Evolutionary conservation across 1,139 yeast genomes (phyloP).

Genomic region (Barnettozyma hawaiiensis): DNA sequence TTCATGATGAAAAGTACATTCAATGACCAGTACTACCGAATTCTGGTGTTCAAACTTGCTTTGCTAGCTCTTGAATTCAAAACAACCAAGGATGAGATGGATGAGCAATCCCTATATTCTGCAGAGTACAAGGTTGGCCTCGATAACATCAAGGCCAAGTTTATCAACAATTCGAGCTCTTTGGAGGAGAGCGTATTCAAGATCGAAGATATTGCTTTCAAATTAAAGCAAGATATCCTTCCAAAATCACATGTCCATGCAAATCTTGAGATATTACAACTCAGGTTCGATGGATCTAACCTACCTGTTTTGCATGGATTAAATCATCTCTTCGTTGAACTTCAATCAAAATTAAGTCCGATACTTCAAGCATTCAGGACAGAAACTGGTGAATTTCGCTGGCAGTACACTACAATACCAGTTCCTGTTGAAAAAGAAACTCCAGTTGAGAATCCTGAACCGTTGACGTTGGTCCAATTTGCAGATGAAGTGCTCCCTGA

Average conservation of each 20-base stretch:
- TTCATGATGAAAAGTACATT: conserved; percentile 19
- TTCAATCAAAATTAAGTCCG: conserved; percentile 18
- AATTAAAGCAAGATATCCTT: conserved; percentile 21
- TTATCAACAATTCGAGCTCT: conserved; percentile 14
- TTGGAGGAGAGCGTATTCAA: conserved; percentile 20
- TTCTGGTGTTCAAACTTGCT: conserved; percentile 17
- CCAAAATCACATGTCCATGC: conserved; percentile 23
- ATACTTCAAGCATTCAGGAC: conserved; percentile 5
- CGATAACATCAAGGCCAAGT: conserved; percentile 15
- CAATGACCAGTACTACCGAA: conserved; percentile 18
- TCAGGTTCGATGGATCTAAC: conserved; percentile 28
- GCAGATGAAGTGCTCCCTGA: conserved; percentile 18
- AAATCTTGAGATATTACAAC: conserved; percentile 18
- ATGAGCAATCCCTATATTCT: conserved; percentile 10
- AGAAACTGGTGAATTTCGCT: conserved; percentile 4
- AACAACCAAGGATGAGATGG: conserved; percentile 14
- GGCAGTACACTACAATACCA: not conserved
- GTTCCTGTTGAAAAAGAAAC: not conserved
- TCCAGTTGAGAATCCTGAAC: not conserved
- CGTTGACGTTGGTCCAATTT: conserved; percentile 10
- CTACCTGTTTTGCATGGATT: conserved; percentile 32
- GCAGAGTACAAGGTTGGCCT: conserved; percentile 18
- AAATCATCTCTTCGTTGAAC: conserved; percentile 17
- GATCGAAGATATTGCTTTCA: conserved; percentile 23
- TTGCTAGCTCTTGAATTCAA: conserved; percentile 16